These are phyloP conservation scores for Tremella fuciformis DNA, from an alignment of 768 basidiomycete species.

Conservation along the genomic window DNA sequence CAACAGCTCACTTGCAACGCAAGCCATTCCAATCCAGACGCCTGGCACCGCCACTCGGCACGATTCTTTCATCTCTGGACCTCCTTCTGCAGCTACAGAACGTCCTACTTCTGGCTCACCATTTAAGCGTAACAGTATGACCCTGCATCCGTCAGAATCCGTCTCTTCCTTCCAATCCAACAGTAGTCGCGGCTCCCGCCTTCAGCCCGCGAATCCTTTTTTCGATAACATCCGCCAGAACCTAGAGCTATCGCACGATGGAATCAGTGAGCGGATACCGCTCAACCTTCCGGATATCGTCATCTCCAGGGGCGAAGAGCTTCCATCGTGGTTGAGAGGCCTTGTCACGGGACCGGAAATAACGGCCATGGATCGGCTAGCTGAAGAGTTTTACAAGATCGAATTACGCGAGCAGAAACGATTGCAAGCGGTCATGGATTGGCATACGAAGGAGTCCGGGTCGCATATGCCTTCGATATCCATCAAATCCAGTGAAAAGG, in stretches of 20 bases:
- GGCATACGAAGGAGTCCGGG: slow-evolving; percentile 64
- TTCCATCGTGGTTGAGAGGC: slow-evolving; percentile 74
- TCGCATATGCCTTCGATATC: background rate
- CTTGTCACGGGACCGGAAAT: slow-evolving; percentile 61
- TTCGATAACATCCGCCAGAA: slow-evolving; percentile 75
- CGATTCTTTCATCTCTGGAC: background rate
- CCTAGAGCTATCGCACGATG: slow-evolving; percentile 65
- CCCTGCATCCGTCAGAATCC: background rate
- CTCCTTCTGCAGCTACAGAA: slow-evolving; percentile 4
- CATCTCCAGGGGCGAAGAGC: slow-evolving; percentile 62
- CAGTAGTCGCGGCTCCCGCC: slow-evolving; percentile 29
- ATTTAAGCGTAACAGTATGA: background rate
- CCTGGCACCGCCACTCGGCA: background rate
- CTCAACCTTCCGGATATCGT: slow-evolving; percentile 59
- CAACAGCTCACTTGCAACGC: slow-evolving; percentile 9
- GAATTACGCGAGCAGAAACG: slow-evolving; percentile 87
- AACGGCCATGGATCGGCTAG: slow-evolving; percentile 74
- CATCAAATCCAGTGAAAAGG: background rate
- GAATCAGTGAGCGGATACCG: slow-evolving; percentile 73
- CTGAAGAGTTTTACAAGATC: slow-evolving; percentile 88
- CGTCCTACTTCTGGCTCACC: background rate
- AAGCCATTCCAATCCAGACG: background rate
- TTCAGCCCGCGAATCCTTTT: slow-evolving; percentile 75
- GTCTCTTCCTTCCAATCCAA: background rate
- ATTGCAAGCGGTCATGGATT: slow-evolving; percentile 85